These are phyloP conservation scores for Sporothrix brunneoviolacea DNA, from an alignment of 2,329 filamentous ascomycete species.

Conservation along the genomic window DNA sequence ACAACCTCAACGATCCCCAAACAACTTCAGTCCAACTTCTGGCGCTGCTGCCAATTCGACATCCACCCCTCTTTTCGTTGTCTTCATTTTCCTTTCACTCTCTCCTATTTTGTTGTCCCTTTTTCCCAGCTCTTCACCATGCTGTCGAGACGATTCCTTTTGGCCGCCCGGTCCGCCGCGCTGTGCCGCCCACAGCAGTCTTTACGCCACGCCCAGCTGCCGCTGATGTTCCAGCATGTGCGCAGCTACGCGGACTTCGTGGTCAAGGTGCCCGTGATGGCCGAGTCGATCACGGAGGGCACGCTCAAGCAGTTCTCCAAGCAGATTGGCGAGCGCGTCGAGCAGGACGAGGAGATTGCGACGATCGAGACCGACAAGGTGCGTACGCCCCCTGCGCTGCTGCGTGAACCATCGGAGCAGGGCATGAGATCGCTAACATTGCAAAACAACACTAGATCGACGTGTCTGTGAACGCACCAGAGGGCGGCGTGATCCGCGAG, in stretches of 20 bases:
- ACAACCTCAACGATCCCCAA: background rate
- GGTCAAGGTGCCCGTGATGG: conserved; percentile 96
- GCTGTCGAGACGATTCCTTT: conserved; percentile 33
- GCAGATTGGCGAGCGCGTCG: conserved; percentile 84
- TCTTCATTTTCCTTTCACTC: background rate
- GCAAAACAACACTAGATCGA: conserved; percentile 62
- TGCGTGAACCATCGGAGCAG: too few species aligned
- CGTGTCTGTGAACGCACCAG: conserved; percentile 89
- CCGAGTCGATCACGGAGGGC: conserved; percentile 95
- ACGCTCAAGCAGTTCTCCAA: conserved; percentile 95
- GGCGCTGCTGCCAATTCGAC: background rate
- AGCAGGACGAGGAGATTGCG: conserved; percentile 94
- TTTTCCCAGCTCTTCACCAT: conserved; percentile 24
- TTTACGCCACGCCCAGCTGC: conserved; percentile 39
- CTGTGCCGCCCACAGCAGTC: conserved; percentile 34
- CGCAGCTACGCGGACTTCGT: conserved; percentile 69
- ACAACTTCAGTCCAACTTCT: background rate
- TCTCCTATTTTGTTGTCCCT: background rate
- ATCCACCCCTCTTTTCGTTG: background rate
- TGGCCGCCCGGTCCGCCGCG: conserved; percentile 22
- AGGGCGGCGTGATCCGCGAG: conserved; percentile 86
- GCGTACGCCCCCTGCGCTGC: conserved; percentile 20
- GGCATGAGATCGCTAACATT: conserved; percentile 3
- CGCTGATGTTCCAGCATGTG: conserved; percentile 48
- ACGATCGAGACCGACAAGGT: conserved; percentile 99